Base-by-base conservation (phyloP, 305 asterid genomes). In the Fraxinus nigra region DNA sequence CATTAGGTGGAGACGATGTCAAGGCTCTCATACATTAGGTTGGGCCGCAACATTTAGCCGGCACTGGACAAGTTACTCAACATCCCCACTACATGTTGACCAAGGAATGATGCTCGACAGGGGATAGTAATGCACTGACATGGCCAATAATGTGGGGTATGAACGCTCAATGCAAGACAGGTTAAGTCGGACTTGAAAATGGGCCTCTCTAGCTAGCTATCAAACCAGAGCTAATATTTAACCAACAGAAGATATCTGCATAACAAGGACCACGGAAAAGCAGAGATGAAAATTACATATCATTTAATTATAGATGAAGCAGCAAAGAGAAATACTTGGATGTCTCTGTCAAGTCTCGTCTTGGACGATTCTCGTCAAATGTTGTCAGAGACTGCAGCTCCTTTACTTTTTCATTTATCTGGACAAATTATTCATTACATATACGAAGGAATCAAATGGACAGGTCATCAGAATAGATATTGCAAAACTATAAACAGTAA, bases 371-470 rank as follows among this genome's bases (percentile, higher is more conserved):
- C 79, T 87, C 96, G 40, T 84, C 90, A 80, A 59, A 13, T 76
- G 80, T 81, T 79, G 79, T 82, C 85, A 78, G 87, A 78, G 94
- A 86, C 83, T 88, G 92, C 73, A 94, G 89, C 88, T 90, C 97
- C 85, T 81, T 84, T 48, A 94, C 90, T 84, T 92, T 91, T 82
- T 85, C 92, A 80, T 92, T 93, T 81, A 94, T 87, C 98, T 95
- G 88, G 76, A 72, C 38, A 84, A 33, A 84, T 78, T 32, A 26
- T 43, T 48, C 67, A 76, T 81, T 82, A 72, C 40, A 26, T 2
- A 72, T 16, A 72, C 20, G 6, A 70, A 70, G 74, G 40, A 67
- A 72, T 34, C 69, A 54, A 79, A 83, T 84, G 79, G 85, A 79
- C 63, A 43, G 76, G 48, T 51, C 7, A 70, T 33, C 11, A 77